Percentiles rank a stretch among this genome's conserved stretches.
Conservation (phyloP, 371 early-diverging fungal genomes). For the Synchytrium microbalum region DNA sequence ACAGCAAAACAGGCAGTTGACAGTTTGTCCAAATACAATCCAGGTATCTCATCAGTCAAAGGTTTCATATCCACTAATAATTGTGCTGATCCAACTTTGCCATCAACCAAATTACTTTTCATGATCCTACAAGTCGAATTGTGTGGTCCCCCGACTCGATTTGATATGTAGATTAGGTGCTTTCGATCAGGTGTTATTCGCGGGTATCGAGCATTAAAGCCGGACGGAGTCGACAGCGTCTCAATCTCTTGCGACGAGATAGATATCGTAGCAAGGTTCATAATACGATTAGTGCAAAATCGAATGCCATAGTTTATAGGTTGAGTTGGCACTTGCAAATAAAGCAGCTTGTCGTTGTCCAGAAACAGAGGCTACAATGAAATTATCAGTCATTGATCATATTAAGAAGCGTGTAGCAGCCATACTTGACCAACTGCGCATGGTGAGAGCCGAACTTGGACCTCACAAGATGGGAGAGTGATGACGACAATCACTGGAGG, state of each 20-base stretch:
- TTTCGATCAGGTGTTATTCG: neutral
- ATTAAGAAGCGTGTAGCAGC: neutral
- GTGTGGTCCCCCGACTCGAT: constrained; percentile 51
- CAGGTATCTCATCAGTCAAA: constrained; percentile 38
- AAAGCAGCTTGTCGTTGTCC: neutral
- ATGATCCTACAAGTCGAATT: constrained; percentile 38
- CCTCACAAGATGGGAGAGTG: neutral
- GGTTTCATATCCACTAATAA: constrained; percentile 20
- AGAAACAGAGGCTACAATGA: neutral
- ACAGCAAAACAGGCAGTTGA: constrained; percentile 4
- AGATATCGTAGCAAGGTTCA: neutral
- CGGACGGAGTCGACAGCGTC: neutral
- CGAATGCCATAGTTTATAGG: constrained; percentile 2
- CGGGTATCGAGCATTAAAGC: neutral
- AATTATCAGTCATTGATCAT: neutral
- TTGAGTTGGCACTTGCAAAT: neutral
- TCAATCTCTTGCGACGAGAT: neutral
- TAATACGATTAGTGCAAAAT: constrained; percentile 2
- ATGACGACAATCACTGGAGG: neutral
- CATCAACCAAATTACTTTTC: constrained; percentile 14
- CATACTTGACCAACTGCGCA: constrained; percentile 3
- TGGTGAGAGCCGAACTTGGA: neutral
- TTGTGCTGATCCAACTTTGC: neutral
- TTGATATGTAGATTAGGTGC: constrained; percentile 33
- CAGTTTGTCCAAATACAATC: constrained; percentile 36